Conservation (phyloP, 179 eudicot genomes). For the Pouteria campechiana region DNA sequence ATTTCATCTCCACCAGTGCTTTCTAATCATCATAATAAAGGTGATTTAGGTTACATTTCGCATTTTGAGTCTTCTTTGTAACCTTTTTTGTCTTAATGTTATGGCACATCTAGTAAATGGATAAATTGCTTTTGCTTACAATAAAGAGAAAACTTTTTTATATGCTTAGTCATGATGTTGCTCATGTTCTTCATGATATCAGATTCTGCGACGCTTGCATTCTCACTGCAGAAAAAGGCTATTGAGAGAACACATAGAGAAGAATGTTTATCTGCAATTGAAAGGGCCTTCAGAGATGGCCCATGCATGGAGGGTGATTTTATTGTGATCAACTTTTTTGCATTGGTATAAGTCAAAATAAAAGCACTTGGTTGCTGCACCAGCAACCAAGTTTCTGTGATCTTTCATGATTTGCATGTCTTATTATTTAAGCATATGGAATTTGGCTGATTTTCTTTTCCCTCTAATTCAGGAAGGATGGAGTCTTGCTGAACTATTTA, state of each 20-base stretch:
- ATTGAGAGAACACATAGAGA: constrained; percentile 48
- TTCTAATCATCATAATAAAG: constrained; percentile 34
- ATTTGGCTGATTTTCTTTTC: not conserved
- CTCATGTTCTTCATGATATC: constrained; percentile 5
- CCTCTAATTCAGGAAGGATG: constrained; percentile 69
- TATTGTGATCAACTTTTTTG: constrained; percentile 80
- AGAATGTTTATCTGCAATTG: constrained; percentile 53
- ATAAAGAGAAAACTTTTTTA: too few relatives aligned
- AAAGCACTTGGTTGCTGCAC: too few relatives aligned
- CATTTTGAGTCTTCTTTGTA: not conserved
- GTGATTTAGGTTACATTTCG: constrained; percentile 19
- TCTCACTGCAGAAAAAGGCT: constrained; percentile 35
- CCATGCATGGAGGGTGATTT: constrained; percentile 47
- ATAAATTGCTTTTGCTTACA: too few relatives aligned
- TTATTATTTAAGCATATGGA: too few relatives aligned
- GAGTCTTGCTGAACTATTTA: constrained; percentile 85
- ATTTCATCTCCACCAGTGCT: constrained; percentile 76
- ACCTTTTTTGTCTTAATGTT: not conserved
- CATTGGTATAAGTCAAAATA: constrained; percentile 32
- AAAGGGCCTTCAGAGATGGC: constrained; percentile 53
- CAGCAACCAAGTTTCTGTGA: too few relatives aligned
- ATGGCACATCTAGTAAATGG: not conserved
- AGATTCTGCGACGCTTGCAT: constrained; percentile 27
- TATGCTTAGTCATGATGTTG: not conserved
- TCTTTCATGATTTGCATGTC: too few relatives aligned